Evolutionary conservation across 768 basidiomycete genomes (phyloP), one percentile per base, ranked within the genome.

Genomic region (Hygrophorus russula): DNA sequence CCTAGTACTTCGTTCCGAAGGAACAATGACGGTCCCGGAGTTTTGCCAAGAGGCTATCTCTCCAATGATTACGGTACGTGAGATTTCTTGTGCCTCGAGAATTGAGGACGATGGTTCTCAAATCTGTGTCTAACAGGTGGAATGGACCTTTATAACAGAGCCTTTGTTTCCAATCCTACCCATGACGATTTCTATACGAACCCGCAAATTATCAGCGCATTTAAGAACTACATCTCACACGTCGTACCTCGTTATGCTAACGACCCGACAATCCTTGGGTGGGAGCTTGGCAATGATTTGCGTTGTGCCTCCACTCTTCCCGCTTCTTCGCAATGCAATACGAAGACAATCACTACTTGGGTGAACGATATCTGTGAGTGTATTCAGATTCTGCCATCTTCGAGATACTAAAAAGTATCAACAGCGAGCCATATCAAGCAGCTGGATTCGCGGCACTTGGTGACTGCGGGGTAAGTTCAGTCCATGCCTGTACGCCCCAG

Each of bases 131-230:
- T 15, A 45, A 18, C 27, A 61, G 65, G 65, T 31, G 66, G 66
- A 6, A 65, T 67, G 55, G 66, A 67, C 46, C 49, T 56, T 5
- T 67, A 67, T 40, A 58, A 62, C 43, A 54, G 53, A 4, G 55
- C 56, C 32, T 60, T 60, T 37, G 36, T 49, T 9, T 39, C 53
- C 9, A 45, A 49, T 10, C 54, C 57, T 36, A 57, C 56, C 1
- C 66, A 67, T 40, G 66, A 67, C 44, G 48, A 52, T 19, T 68
- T 68, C 55, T 68, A 64, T 45, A 65, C 64, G 15, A 51, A 62
- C 44, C n/a, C 51, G 8, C 42, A 47, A 15, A 58, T 61, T 38
- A 60, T 61, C 40, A 41, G 42, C 19, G 59, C 59, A 3, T 64
- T 56, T 56, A 61, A 64, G 42, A 62, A 56, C 39, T 64, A 64